Evolutionary conservation across 306 rosid species (phyloP).

Genomic region (Pyrus communis): DNA sequence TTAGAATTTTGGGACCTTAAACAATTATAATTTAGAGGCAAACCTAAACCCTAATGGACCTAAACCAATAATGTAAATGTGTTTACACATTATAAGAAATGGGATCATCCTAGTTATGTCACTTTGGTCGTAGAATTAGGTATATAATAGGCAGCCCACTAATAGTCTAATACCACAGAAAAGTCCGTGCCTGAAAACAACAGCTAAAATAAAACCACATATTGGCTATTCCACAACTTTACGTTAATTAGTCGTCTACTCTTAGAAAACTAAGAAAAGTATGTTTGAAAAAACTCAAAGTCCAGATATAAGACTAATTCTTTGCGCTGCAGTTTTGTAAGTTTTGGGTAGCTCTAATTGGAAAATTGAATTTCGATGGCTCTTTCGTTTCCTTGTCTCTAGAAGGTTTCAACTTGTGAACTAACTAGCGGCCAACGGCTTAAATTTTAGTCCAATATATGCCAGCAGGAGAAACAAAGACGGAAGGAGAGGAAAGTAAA

Average conservation of each 20-base stretch:
- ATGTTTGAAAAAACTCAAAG: not conserved
- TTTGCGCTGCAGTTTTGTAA: not conserved
- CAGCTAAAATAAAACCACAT: not conserved
- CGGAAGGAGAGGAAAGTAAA: too few species aligned
- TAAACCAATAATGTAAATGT: not conserved
- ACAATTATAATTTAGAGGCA: not conserved
- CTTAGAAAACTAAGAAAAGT: not conserved
- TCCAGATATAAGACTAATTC: not conserved
- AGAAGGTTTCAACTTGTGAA: not conserved
- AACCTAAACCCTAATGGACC: not conserved
- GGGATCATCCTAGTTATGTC: not conserved
- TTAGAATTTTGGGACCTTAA: not conserved
- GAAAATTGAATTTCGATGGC: not conserved
- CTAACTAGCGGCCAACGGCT: not conserved
- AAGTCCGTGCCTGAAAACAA: slow-evolving; percentile 4
- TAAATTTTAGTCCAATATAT: too few species aligned
- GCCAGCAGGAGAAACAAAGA: not conserved
- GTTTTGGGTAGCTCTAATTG: not conserved
- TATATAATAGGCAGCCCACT: not conserved
- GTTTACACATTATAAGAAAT: not conserved
- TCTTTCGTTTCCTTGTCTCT: not conserved
- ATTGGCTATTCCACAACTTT: not conserved
- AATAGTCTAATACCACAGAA: not conserved
- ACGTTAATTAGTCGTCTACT: not conserved
- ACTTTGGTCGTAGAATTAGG: slow-evolving; percentile 5